These are phyloP conservation scores for Myriangium duriaei DNA, from an alignment of 2,329 filamentous ascomycete species.

Conservation along the genomic window DNA sequence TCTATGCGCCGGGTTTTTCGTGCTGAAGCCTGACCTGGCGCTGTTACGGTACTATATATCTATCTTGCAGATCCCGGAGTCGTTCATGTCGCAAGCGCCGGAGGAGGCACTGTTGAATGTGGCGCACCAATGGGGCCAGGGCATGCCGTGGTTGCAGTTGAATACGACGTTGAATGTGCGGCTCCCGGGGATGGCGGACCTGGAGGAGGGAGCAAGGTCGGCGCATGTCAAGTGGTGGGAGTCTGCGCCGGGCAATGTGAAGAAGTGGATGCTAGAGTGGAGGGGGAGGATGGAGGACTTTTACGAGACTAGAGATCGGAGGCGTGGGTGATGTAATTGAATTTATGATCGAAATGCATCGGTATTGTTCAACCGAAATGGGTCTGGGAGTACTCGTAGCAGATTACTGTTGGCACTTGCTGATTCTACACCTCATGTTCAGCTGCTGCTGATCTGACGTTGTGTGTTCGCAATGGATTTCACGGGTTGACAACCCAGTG, in stretches of 20 bases:
- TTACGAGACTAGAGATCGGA: constrained; percentile 23
- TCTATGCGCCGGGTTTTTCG: constrained; percentile 26
- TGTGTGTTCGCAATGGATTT: too few species aligned
- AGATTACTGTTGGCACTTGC: too few species aligned
- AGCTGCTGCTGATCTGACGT: too few species aligned
- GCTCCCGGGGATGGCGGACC: constrained; percentile 24
- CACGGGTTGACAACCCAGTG: too few species aligned
- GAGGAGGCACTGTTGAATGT: constrained; percentile 27
- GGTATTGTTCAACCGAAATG: too few species aligned
- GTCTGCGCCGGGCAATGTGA: constrained; percentile 21
- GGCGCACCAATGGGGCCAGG: constrained; percentile 25
- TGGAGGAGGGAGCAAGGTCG: constrained; percentile 24
- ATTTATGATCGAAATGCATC: too few species aligned
- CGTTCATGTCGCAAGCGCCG: constrained; percentile 22
- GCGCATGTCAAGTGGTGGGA: constrained; percentile 31
- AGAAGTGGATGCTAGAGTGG: constrained; percentile 20
- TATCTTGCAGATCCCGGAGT: constrained; percentile 18
- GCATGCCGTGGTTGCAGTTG: constrained; percentile 29
- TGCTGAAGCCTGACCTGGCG: constrained; percentile 19
- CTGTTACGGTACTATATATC: constrained; percentile 22
- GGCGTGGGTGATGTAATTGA: too few species aligned
- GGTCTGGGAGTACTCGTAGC: too few species aligned
- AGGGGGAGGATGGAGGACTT: constrained; percentile 27
- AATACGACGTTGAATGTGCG: constrained; percentile 27
- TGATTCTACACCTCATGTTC: too few species aligned